Evolutionary conservation across 306 rosid species (phyloP).

Genomic region (Astragalus glycyphyllos): DNA sequence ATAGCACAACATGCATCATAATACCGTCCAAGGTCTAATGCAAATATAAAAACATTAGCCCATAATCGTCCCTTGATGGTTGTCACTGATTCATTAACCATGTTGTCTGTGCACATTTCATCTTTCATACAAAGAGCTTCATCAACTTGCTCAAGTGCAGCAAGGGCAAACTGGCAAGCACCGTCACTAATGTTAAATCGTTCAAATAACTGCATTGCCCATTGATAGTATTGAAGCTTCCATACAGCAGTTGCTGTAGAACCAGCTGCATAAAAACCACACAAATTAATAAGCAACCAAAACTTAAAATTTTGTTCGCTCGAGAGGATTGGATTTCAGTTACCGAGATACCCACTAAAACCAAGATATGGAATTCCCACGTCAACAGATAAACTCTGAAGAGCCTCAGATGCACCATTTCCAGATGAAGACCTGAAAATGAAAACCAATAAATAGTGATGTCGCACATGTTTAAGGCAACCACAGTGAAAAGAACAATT

Average conservation of each 20-base stretch:
- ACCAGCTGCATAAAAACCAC: slow-evolving; percentile 54
- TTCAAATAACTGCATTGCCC: slow-evolving; percentile 95
- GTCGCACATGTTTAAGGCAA: slow-evolving; percentile 15
- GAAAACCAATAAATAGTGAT: slow-evolving; percentile 38
- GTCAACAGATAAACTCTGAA: slow-evolving; percentile 78
- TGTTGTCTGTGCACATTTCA: slow-evolving; percentile 45
- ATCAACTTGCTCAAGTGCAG: slow-evolving; percentile 97
- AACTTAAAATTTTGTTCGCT: slow-evolving; percentile 24
- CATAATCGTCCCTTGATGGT: slow-evolving; percentile 86
- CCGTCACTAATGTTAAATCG: slow-evolving; percentile 84
- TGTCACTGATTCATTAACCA: slow-evolving; percentile 63
- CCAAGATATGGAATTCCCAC: slow-evolving; percentile 64
- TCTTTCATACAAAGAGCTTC: slow-evolving; percentile 61
- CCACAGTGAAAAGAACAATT: slow-evolving; percentile 16
- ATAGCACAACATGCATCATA: slow-evolving; percentile 95
- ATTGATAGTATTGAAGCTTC: slow-evolving; percentile 87
- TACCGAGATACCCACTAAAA: slow-evolving; percentile 60
- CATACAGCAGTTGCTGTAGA: slow-evolving; percentile 64
- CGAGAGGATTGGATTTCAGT: slow-evolving; percentile 28
- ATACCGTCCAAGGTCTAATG: slow-evolving; percentile 77
- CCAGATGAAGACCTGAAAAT: slow-evolving; percentile 82
- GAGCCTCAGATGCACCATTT: slow-evolving; percentile 75
- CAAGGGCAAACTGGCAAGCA: slow-evolving; percentile 95
- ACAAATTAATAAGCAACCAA: slow-evolving; percentile 3
- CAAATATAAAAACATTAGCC: slow-evolving; percentile 93